Base-by-base conservation (phyloP, 2,329 filamentous ascomycete species). In the Gaeumannomyces sp. region DNA sequence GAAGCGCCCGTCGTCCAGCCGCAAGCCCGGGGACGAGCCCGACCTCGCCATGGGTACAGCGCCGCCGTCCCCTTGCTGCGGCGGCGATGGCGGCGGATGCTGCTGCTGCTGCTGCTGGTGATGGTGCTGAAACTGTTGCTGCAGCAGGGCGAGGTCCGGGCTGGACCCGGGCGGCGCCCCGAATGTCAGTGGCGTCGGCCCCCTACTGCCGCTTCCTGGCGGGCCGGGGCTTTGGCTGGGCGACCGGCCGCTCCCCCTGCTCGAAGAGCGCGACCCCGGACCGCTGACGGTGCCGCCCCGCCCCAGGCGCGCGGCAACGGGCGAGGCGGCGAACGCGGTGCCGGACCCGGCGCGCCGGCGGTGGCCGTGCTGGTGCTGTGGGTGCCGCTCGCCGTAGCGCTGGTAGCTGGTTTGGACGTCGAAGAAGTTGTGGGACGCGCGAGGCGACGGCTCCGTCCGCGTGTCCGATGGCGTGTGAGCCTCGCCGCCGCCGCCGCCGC, bases 401-500 rank as follows among this genome's bases (percentile, higher is more conserved):
- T 66, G 68, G 59, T 74, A 76, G 63, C 71, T 73, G 3, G 72
- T 74, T n/a, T 70, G 67, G 19, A 74, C 68, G 16, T 74, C 72
- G 0, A 68, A 62, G 62, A 76, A 73, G 4, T 68, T 68, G 2
- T 67, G 60, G 4, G 66, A 66, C 1, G 76, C 69, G 3, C 73
- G 72, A 1, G 79, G 78, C 11, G 77, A 80, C 0, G 79, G 79
- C 66, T 80, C 79, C 1, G 79, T 80, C 66, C 80, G 76, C 56
- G 58, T 59, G 10, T 79, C 75, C n/a, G 79, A 68, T 31, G 78
- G 79, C 2, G 77, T 74, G 3, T 72, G 72, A 53, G 64, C 57
- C 38, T 65, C 67, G 50, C 62, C n/a, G 33, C 45, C 61, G 33
- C 45, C 61, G 33, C 25, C 57, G 60, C 28, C 65, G 64, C 11